phyloP scores from a whole-genome alignment of 1,284 basidiomycete genomes.

The Microbotryum scabiosae region DNA sequence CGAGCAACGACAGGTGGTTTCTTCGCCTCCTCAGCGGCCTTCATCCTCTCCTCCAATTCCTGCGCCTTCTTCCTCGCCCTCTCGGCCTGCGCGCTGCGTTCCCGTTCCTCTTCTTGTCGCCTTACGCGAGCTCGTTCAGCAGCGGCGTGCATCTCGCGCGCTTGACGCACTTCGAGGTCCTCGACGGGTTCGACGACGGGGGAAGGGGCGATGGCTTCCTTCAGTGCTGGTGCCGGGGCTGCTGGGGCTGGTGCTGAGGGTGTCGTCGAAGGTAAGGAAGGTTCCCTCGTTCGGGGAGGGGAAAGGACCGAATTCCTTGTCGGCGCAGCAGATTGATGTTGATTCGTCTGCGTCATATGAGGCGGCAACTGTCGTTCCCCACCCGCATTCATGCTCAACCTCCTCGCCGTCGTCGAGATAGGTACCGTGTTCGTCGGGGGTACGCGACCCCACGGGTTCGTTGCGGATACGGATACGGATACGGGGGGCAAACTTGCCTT shows the following conservation, averaged over 20 bases:
- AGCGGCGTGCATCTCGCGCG: slow-evolving; percentile 78
- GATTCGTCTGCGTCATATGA: slow-evolving; percentile 26
- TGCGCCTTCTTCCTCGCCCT: slow-evolving; percentile 74
- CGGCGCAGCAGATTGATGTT: no score
- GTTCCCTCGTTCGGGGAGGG: not conserved
- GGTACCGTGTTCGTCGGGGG: no score
- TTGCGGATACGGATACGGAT: no score
- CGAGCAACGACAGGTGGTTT: not conserved
- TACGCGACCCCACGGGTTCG: no score
- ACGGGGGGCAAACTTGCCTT: not conserved
- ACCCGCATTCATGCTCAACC: slow-evolving; percentile 33
- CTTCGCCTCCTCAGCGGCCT: slow-evolving; percentile 40
- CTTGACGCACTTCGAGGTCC: slow-evolving; percentile 65
- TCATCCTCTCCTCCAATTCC: slow-evolving; percentile 70
- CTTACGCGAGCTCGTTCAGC: slow-evolving; percentile 68
- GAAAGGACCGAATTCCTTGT: not conserved
- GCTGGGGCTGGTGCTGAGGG: slow-evolving; percentile 2
- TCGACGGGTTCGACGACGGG: slow-evolving; percentile 36
- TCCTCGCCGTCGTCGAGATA: slow-evolving; percentile 29
- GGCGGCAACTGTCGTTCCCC: slow-evolving; percentile 35
- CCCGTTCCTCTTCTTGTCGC: slow-evolving; percentile 73
- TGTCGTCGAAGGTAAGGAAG: not conserved
- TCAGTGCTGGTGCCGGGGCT: not conserved
- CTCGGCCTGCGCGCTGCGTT: slow-evolving; percentile 71
- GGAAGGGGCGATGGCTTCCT: slow-evolving; percentile 19